A percentile compares a stretch with the other conserved stretches of the same genome.
These are phyloP conservation scores for Penicillium sp. DNA, from an alignment of 2,329 filamentous ascomycete species.

Conservation along the genomic window DNA sequence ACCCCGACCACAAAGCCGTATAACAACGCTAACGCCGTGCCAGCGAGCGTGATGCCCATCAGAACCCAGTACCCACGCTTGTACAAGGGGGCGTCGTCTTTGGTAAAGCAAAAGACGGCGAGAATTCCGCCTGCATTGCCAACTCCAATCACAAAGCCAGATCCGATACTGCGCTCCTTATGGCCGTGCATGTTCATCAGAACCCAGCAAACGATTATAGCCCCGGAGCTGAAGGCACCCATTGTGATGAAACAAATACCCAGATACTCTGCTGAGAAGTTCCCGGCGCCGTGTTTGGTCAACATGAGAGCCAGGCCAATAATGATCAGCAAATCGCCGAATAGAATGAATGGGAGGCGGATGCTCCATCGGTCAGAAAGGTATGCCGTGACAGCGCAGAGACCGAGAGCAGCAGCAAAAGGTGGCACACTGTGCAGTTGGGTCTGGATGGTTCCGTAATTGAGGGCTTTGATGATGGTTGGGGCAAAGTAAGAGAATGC, in stretches of 20 bases:
- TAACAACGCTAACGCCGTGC: conserved; percentile 10
- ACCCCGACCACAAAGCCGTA: conserved; percentile 16
- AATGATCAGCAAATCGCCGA: conserved; percentile 25
- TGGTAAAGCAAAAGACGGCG: conserved; percentile 33
- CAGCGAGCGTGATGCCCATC: conserved; percentile 20
- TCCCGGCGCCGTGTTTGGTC: conserved; percentile 19
- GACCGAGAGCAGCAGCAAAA: conserved; percentile 26
- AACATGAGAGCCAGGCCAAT: conserved; percentile 32
- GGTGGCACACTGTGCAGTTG: conserved; percentile 33
- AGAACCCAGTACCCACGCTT: conserved; percentile 32
- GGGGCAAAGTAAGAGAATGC: conserved; percentile 30
- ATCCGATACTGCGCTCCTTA: conserved; percentile 33
- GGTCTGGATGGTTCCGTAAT: conserved; percentile 27
- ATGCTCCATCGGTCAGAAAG: conserved; percentile 22
- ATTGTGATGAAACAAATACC: conserved; percentile 47
- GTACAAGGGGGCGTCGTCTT: conserved; percentile 33
- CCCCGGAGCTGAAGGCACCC: conserved; percentile 35
- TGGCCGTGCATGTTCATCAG: conserved; percentile 47
- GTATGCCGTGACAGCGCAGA: conserved; percentile 24
- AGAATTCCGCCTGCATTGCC: conserved; percentile 39
- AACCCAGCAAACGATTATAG: conserved; percentile 42
- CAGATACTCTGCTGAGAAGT: conserved; percentile 43
- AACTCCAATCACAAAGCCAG: conserved; percentile 37
- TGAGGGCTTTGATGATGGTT: conserved; percentile 29
- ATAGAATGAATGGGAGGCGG: conserved; percentile 30